A percentile compares a stretch with the other conserved stretches of the same genome.
Conservation (phyloP, 1,284 basidiomycete genomes). For the Leccinum fuscescens region DNA sequence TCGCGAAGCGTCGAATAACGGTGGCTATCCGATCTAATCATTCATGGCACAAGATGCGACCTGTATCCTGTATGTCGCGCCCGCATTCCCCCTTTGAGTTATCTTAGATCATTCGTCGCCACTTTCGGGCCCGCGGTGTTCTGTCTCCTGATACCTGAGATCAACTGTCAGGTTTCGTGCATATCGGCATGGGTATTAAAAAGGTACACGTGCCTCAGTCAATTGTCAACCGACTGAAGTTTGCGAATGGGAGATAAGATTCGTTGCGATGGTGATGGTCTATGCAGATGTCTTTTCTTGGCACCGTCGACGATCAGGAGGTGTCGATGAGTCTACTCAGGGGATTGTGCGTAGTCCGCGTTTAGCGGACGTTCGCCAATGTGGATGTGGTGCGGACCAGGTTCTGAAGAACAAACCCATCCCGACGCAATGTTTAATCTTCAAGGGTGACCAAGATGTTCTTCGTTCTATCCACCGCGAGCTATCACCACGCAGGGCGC, state of each 20-base stretch:
- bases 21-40: background rate
- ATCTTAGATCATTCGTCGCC: background rate
- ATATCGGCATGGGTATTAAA: background rate
- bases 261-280: conserved; percentile 23
- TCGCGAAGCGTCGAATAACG: background rate
- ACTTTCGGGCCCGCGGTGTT: conserved; percentile 3
- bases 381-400: background rate
- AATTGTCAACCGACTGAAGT: background rate
- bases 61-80: background rate
- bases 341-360: background rate
- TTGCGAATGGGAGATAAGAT: background rate
- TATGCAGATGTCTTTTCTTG: background rate
- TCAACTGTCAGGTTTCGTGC: conserved; percentile 4
- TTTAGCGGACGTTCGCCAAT: background rate
- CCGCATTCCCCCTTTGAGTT: background rate
- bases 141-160: background rate
- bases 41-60: background rate
- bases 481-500: background rate
- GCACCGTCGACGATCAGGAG: conserved; percentile 8
- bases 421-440: background rate
- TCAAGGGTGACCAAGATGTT: background rate
- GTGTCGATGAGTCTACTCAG: conserved; percentile 1
- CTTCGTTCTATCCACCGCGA: background rate
- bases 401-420: background rate
- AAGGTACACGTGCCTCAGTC: conserved; percentile 6